A percentile compares a stretch with the other conserved stretches of the same genome.
These are phyloP conservation scores for Phaeosphaeriaceae sp. DNA, from an alignment of 2,329 filamentous ascomycete genomes.

Conservation along the genomic window DNA sequence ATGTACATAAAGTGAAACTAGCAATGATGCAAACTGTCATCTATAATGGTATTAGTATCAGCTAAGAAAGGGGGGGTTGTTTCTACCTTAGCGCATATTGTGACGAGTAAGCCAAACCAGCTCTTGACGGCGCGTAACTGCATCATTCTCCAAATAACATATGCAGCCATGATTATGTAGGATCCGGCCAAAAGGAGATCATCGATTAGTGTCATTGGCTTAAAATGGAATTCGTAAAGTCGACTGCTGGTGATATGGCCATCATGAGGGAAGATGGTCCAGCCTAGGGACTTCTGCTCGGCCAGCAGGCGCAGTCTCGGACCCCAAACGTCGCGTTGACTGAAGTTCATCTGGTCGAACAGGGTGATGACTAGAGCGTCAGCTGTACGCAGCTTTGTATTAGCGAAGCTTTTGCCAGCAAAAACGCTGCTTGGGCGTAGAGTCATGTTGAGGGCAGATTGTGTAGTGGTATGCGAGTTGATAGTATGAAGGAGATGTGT, in stretches of 20 bases:
- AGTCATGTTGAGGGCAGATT: conserved; percentile 74
- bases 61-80: not conserved
- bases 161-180: conserved; percentile 68
- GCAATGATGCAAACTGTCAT: conserved; percentile 75
- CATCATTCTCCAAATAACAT: conserved; percentile 71
- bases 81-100: conserved; percentile 68
- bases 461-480: conserved; percentile 66
- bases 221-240: conserved; percentile 80
- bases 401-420: conserved; percentile 77
- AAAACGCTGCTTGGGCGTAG: conserved; percentile 80
- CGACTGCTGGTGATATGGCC: conserved; percentile 63
- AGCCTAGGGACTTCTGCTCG: conserved; percentile 58
- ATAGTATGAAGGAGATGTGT: conserved; percentile 70
- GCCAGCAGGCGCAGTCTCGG: conserved; percentile 63
- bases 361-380: conserved; percentile 81
- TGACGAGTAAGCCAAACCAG: conserved; percentile 72
- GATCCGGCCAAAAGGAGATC: conserved; percentile 68
- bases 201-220: conserved; percentile 72
- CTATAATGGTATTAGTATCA: conserved; percentile 30
- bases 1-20: conserved; percentile 79
- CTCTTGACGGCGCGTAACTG: conserved; percentile 78
- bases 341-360: conserved; percentile 70
- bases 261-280: conserved; percentile 69
- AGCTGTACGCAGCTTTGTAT: conserved; percentile 70
- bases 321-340: conserved; percentile 70